These are phyloP conservation scores for Phytophthora syringae DNA, from an alignment of 352 stramenopile species.

Conservation along the genomic window DNA sequence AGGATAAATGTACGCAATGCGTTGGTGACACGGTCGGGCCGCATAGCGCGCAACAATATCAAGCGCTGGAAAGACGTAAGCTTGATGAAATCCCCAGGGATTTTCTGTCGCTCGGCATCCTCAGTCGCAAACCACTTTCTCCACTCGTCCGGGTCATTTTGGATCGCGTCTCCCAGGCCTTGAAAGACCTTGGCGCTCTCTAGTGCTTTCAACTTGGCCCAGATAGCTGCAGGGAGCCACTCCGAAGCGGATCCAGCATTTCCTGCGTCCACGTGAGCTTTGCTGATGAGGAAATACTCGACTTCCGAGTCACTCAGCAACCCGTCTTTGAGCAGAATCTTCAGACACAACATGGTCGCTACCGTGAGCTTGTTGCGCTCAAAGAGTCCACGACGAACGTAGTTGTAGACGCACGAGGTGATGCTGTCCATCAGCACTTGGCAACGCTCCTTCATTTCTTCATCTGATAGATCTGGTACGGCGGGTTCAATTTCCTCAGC, in stretches of 20 bases:
- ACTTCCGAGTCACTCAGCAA: conserved; percentile 88
- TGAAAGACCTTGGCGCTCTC: conserved; percentile 91
- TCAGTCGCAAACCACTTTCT: conserved; percentile 96
- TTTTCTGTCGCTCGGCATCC: conserved; percentile 93
- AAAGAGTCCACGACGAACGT: conserved; percentile 94
- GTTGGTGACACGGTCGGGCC: conserved; percentile 95
- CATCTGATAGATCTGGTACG: conserved; percentile 83
- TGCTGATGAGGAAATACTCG: conserved; percentile 92
- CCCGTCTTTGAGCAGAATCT: conserved; percentile 93
- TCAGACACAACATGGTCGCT: conserved; percentile 94
- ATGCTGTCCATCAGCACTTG: conserved; percentile 92
- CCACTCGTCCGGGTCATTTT: conserved; percentile 98
- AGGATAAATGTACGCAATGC: conserved; percentile 92
- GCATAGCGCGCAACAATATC: conserved; percentile 92
- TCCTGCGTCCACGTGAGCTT: conserved; percentile 86
- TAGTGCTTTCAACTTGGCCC: conserved; percentile 94
- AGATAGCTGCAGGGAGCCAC: conserved; percentile 92
- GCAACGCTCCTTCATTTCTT: conserved; percentile 88
- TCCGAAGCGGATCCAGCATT: conserved; percentile 94
- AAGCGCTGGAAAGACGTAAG: conserved; percentile 83
- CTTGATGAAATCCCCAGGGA: conserved; percentile 94
- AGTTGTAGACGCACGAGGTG: conserved; percentile 96
- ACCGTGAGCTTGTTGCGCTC: conserved; percentile 96
- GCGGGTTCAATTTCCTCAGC: conserved; percentile 24
- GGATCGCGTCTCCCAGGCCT: conserved; percentile 94